A percentile compares a stretch with the other conserved stretches of the same genome.
These are phyloP conservation scores for Gastrodia elata DNA, from an alignment of 106 monocot genomes.

Conservation along the genomic window DNA sequence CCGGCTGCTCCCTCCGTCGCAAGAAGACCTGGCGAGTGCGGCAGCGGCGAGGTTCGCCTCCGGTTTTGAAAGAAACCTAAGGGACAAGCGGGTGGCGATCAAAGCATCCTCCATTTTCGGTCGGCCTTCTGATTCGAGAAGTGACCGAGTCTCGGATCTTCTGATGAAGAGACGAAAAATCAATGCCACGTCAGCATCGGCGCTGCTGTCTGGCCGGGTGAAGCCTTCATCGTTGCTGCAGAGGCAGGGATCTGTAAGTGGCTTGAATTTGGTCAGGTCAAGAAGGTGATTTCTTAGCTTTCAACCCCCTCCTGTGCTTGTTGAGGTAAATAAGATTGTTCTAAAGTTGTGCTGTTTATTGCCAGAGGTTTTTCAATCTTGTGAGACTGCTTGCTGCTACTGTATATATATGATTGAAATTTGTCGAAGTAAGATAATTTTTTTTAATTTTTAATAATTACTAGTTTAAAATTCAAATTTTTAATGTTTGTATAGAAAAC, in stretches of 20 bases:
- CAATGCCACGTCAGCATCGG: conserved; percentile 39
- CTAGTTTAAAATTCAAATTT: too few species aligned
- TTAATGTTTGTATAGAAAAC: too few species aligned
- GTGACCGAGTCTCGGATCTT: conserved; percentile 34
- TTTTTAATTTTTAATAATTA: too few species aligned
- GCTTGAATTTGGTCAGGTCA: conserved; percentile 2
- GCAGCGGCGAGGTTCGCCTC: conserved; percentile 52
- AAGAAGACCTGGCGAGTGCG: conserved; percentile 53
- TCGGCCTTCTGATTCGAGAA: conserved; percentile 19
- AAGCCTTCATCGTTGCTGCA: conserved; percentile 52
- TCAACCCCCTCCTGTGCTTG: too few species aligned
- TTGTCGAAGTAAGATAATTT: too few species aligned
- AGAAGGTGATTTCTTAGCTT: background rate
- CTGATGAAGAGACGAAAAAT: conserved; percentile 66
- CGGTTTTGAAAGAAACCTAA: conserved; percentile 69
- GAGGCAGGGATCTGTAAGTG: background rate
- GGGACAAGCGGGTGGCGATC: conserved; percentile 73
- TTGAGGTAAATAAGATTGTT: too few species aligned
- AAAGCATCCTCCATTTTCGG: conserved; percentile 83
- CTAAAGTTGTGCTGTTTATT: too few species aligned
- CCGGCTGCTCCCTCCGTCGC: conserved; percentile 67
- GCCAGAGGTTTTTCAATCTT: too few species aligned
- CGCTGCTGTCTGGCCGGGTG: conserved; percentile 53
- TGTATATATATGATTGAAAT: too few species aligned
- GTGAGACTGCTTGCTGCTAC: too few species aligned